These are phyloP conservation scores for Favolaschia claudopus DNA, from an alignment of 768 basidiomycete species.

Conservation along the genomic window DNA sequence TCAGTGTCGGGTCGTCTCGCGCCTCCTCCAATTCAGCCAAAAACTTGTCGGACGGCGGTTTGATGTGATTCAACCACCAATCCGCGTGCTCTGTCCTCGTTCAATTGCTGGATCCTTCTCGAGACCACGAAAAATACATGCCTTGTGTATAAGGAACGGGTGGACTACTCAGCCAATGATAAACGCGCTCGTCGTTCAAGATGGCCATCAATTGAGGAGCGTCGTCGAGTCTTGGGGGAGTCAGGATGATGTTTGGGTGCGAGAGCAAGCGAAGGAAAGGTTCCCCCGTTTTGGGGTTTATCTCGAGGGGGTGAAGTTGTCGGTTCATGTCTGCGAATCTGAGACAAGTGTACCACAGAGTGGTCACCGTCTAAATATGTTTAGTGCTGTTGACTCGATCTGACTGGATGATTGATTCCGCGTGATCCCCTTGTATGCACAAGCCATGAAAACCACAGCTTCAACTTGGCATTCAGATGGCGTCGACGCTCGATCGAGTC, in stretches of 20 bases:
- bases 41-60: slow-evolving; percentile 35
- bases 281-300: slow-evolving; percentile 44
- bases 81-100: slow-evolving; percentile 43
- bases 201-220: slow-evolving; percentile 41
- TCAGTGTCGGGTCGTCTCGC: slow-evolving; percentile 29
- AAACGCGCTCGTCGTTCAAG: slow-evolving; percentile 61
- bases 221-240: slow-evolving; percentile 62
- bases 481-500: no score
- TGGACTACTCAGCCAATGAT: slow-evolving; percentile 51
- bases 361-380: no score
- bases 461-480: no score
- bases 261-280: slow-evolving; percentile 57
- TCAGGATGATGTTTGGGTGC: slow-evolving; percentile 65
- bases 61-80: slow-evolving; percentile 37
- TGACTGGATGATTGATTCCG: no score
- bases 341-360: no score
- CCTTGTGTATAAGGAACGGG: slow-evolving; percentile 61
- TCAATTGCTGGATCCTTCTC: background rate
- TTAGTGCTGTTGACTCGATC: no score
- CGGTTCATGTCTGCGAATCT: background rate
- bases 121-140: slow-evolving; percentile 16
- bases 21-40: slow-evolving; percentile 35
- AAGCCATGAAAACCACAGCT: no score
- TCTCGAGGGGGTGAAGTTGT: slow-evolving; percentile 37
- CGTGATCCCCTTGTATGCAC: no score